These are phyloP conservation scores for Annulohypoxylon truncatum DNA, from an alignment of 2,329 filamentous ascomycete species.

Conservation along the genomic window DNA sequence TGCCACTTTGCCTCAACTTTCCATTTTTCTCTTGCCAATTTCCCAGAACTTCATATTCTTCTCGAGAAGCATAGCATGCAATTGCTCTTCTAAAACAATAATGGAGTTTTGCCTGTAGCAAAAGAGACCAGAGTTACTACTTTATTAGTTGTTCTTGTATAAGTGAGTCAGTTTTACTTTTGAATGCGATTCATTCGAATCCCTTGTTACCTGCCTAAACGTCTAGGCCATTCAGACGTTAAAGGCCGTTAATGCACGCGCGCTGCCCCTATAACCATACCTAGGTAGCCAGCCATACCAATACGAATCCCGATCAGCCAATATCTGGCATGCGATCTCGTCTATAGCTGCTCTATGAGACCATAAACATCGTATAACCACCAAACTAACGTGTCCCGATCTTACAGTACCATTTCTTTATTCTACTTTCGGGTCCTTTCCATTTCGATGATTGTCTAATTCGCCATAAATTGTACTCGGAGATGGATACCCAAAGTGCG, in stretches of 20 bases:
- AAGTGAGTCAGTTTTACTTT: slow-evolving; percentile 41
- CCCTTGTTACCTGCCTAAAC: slow-evolving; percentile 2
- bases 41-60: background rate
- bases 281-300: background rate
- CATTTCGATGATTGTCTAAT: slow-evolving; percentile 48
- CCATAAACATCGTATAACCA: slow-evolving; percentile 14
- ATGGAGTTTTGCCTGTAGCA: slow-evolving; percentile 47
- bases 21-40: slow-evolving; percentile 20
- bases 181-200: slow-evolving; percentile 12
- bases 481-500: slow-evolving; percentile 56
- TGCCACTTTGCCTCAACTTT: slow-evolving; percentile 41
- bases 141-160: slow-evolving; percentile 45
- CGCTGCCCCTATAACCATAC: slow-evolving; percentile 27
- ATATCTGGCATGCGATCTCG: slow-evolving; percentile 32
- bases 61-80: slow-evolving; percentile 14
- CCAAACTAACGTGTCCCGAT: slow-evolving; percentile 35
- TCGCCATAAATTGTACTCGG: slow-evolving; percentile 52
- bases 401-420: slow-evolving; percentile 39
- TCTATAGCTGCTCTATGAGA: slow-evolving; percentile 19
- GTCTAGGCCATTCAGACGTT: background rate
- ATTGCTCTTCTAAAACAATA: slow-evolving; percentile 30
- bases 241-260: slow-evolving; percentile 9
- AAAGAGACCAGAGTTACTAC: slow-evolving; percentile 29
- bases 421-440: slow-evolving; percentile 31
- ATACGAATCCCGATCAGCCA: slow-evolving; percentile 6